These are phyloP conservation scores for Leptodontidium sp. DNA, from an alignment of 2,329 filamentous ascomycete genomes.

Conservation along the genomic window DNA sequence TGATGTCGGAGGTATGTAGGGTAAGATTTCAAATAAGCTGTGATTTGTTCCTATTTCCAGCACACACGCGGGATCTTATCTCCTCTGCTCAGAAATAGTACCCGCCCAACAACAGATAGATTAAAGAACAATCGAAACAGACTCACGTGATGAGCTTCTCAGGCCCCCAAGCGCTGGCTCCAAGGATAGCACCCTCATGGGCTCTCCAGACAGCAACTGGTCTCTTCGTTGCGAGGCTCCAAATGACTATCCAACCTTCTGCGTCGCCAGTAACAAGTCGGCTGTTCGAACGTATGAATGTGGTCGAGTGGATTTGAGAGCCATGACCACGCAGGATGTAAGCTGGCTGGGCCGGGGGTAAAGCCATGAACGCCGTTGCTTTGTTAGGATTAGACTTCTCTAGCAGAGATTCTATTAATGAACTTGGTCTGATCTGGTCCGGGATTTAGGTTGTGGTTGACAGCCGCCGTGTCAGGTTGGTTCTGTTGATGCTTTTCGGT, in stretches of 20 bases:
- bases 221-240: slow-evolving; percentile 84
- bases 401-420: background rate
- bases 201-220: slow-evolving; percentile 86
- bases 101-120: slow-evolving; percentile 3
- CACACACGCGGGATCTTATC: background rate
- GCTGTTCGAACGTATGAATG: slow-evolving; percentile 76
- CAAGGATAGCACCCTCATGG: slow-evolving; percentile 80
- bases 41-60: background rate
- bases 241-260: slow-evolving; percentile 86
- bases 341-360: slow-evolving; percentile 44
- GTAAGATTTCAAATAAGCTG: background rate
- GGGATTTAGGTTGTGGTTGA: slow-evolving; percentile 8
- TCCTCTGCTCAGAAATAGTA: slow-evolving; percentile 7
- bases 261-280: slow-evolving; percentile 88
- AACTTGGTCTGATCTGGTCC: slow-evolving; percentile 1
- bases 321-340: slow-evolving; percentile 86
- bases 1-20: background rate
- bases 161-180: slow-evolving; percentile 73
- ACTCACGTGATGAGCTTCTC: slow-evolving; percentile 85
- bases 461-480: slow-evolving; percentile 18
- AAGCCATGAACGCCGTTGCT: slow-evolving; percentile 29
- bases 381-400: slow-evolving; percentile 11
- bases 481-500: background rate
- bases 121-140: slow-evolving; percentile 22
- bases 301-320: slow-evolving; percentile 78